Evolutionary conservation across 495 filamentous ascomycete species (phyloP).

Genomic region (Lasiosphaeria hispida): DNA sequence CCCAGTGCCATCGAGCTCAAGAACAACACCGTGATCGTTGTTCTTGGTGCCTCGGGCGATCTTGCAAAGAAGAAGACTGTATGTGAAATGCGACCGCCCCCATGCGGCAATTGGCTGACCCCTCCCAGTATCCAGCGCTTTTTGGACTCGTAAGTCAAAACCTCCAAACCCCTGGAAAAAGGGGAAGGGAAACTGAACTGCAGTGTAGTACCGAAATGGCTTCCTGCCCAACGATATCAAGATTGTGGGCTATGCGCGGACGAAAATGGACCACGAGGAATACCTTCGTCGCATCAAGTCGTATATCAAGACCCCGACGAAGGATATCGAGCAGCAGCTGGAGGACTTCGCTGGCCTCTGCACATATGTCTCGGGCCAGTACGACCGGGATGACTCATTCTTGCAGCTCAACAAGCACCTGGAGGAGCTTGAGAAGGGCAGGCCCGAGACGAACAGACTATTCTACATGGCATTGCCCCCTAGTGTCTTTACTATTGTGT

Average conservation of each 20-base stretch:
- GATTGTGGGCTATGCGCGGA: conserved; percentile 98
- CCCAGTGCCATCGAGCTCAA: conserved; percentile 76
- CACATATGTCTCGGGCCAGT: conserved; percentile 93
- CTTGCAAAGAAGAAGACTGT: conserved; percentile 99
- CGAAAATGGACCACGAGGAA: conserved; percentile 98
- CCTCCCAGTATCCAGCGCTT: conserved; percentile 84
- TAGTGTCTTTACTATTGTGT: conserved; percentile 96
- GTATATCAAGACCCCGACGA: conserved; percentile 98
- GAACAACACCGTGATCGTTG: conserved; percentile 96
- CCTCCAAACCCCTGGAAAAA: background rate
- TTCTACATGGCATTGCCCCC: conserved; percentile 99
- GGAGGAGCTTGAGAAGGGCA: conserved; percentile 78
- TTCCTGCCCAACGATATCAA: conserved; percentile 97
- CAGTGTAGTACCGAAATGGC: conserved; percentile 84
- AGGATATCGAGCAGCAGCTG: conserved; percentile 94
- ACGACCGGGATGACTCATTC: conserved; percentile 96
- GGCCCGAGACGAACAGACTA: conserved; percentile 81
- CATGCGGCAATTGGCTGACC: conserved; percentile 32
- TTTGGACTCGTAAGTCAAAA: conserved; percentile 84
- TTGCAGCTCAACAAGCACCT: conserved; percentile 83
- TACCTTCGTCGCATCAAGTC: conserved; percentile 91
- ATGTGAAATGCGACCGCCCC: conserved; percentile 36
- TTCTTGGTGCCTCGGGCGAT: conserved; percentile 96
- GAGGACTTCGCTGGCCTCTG: conserved; percentile 83
- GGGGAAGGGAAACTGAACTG: conserved; percentile 23